These are phyloP conservation scores for Colletotrichum sansevieriae DNA, from an alignment of 2,329 filamentous ascomycete genomes.

Conservation along the genomic window DNA sequence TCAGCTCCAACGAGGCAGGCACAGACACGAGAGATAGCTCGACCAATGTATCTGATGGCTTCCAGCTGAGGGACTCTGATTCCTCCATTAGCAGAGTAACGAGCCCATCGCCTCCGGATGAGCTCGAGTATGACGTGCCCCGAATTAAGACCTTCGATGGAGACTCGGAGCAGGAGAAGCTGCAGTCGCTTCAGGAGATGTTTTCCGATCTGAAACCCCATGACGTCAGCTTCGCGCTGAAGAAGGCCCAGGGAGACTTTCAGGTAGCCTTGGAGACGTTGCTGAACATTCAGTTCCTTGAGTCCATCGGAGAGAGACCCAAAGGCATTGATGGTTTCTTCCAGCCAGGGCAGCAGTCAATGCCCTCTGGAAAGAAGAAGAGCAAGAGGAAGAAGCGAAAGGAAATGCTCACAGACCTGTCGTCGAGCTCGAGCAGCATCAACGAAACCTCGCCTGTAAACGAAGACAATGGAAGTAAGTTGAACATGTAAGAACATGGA, in stretches of 20 bases:
- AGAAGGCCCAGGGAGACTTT: conserved; percentile 76
- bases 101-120: conserved; percentile 36
- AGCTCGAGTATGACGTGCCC: conserved; percentile 33
- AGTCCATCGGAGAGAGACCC: conserved; percentile 71
- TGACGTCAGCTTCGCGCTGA: conserved; percentile 75
- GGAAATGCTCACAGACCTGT: conserved; percentile 20
- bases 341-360: conserved; percentile 62
- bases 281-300: conserved; percentile 82
- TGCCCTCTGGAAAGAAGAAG: conserved; percentile 47
- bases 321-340: conserved; percentile 90
- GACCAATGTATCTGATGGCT: conserved; percentile 45
- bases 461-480: conserved; percentile 35
- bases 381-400: conserved; percentile 55
- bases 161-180: conserved; percentile 71
- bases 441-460: conserved; percentile 19
- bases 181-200: conserved; percentile 73
- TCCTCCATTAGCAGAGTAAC: conserved; percentile 46
- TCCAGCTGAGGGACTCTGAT: conserved; percentile 48
- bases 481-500: background rate
- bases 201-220: conserved; percentile 77
- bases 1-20: conserved; percentile 45
- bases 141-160: conserved; percentile 49
- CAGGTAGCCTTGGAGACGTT: conserved; percentile 82
- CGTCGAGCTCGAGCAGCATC: conserved; percentile 39
- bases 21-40: conserved; percentile 45